Base-by-base conservation (phyloP, 352 stramenopile species). In the Phytopythium helicoides region DNA sequence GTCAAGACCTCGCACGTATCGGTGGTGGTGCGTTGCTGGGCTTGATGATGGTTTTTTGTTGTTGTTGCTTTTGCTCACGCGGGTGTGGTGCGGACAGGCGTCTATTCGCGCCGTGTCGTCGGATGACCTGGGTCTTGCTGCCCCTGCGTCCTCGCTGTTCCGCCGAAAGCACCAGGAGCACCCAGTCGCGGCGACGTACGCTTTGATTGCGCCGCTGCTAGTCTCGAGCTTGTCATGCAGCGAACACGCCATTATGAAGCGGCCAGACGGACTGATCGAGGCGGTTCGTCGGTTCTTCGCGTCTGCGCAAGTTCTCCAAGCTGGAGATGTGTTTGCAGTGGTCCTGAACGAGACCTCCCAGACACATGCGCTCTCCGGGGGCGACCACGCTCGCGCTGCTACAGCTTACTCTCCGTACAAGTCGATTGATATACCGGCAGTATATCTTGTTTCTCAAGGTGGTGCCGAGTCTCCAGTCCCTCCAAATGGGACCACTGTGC, bases 311-410 rank as follows among this genome's bases (percentile, higher is more conserved):
- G 70, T 92, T 36, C 57, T 94, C 35, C 81, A 92, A 62, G 34
- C 54, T 6, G 76, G 81, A 8, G 84, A 94, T 36, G 54, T 91
- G 12, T 89, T 94, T 53, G 75, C 79, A 0, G 60, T 94, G 23
- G 63, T 72, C 34, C 58, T 90, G 11, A 58, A 61, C 1, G 80
- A 90, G 47, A 71, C 58, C 10, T 73, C 54, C 18, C 56, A 73
- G 38, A 58, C 66, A 10, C 62, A 61, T 18, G 50, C 67, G 0
- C 36, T 50, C 18, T 56, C 56, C 12, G 60, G 51, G 3, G 70
- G 54, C 37, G 47, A 63, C 18, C 44, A 46, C 26, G 16, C 28
- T 15, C 56, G 52, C 23, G 69, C 51, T 45, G 52, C 34, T 18
- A 35, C 53, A 28, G 46, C 59, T 3, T 74, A 76, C 18, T 35